These are phyloP conservation scores for Amesomyces nigricolor DNA, from an alignment of 2,329 filamentous ascomycete species.

Conservation along the genomic window DNA sequence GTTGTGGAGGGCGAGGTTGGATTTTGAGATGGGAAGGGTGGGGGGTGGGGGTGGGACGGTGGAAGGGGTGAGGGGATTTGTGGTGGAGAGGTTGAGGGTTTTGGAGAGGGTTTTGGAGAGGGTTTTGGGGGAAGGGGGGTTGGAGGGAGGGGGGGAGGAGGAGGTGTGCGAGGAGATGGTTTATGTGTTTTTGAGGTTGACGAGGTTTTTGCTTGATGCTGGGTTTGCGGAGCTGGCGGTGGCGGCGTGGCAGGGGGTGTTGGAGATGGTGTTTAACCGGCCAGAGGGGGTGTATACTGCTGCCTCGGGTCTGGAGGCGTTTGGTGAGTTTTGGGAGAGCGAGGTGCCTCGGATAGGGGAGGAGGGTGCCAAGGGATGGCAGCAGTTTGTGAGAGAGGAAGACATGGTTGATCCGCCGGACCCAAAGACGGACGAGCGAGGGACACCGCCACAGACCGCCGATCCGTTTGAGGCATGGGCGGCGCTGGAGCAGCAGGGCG, in stretches of 20 bases:
- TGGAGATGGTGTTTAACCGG: slow-evolving; percentile 65
- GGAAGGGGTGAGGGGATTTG: slow-evolving; percentile 51
- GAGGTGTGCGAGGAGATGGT: slow-evolving; percentile 43
- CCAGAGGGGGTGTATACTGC: slow-evolving; percentile 20
- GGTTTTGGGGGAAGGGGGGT: slow-evolving; percentile 7
- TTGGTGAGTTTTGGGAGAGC: slow-evolving; percentile 80
- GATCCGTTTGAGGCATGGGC: slow-evolving; percentile 50
- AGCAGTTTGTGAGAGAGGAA: slow-evolving; percentile 38
- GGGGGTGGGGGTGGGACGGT: slow-evolving; percentile 58
- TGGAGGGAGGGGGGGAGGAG: slow-evolving; percentile 6
- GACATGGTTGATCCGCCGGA: slow-evolving; percentile 38
- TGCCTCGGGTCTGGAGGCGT: slow-evolving; percentile 35
- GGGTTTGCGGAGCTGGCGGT: slow-evolving; percentile 74
- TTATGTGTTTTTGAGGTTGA: slow-evolving; percentile 71
- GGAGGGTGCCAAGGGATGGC: slow-evolving; percentile 64
- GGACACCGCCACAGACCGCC: slow-evolving; percentile 29
- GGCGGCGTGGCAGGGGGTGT: slow-evolving; percentile 73
- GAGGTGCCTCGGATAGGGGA: slow-evolving; percentile 78
- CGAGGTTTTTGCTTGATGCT: slow-evolving; percentile 65
- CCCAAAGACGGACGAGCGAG: slow-evolving; percentile 26
- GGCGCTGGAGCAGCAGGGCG: slow-evolving; percentile 47
- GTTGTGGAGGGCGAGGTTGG: slow-evolving; percentile 69
- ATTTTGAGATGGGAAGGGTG: slow-evolving; percentile 66
- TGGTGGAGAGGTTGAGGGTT: slow-evolving; percentile 20
- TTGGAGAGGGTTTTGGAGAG: neutral